These are phyloP conservation scores for Bidens hawaiensis DNA, from an alignment of 140 eudicot genomes.

Conservation along the genomic window DNA sequence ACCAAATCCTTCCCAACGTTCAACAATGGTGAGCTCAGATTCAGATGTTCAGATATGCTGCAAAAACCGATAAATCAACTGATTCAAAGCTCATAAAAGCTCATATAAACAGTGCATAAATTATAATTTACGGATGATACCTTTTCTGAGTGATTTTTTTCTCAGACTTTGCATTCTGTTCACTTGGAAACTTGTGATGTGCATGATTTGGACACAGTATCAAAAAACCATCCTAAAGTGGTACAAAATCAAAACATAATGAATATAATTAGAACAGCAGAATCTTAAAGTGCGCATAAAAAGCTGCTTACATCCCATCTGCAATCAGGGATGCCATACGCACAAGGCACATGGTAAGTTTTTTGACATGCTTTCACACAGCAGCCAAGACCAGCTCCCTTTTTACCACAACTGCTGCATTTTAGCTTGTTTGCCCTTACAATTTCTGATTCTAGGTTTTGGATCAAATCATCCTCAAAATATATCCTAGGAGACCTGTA, in stretches of 20 bases:
- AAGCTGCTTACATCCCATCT: conserved; percentile 78
- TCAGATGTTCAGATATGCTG: conserved; percentile 23
- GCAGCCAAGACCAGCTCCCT: conserved; percentile 94
- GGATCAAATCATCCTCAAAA: conserved; percentile 37
- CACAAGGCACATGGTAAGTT: conserved; percentile 86
- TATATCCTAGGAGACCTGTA: conserved; percentile 73
- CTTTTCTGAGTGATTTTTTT: conserved; percentile 21
- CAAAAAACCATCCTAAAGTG: conserved; percentile 45
- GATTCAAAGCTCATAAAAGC: background rate
- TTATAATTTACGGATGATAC: background rate
- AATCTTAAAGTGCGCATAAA: background rate
- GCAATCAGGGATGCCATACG: conserved; percentile 46
- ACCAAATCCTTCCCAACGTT: conserved; percentile 47
- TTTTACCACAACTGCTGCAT: conserved; percentile 63
- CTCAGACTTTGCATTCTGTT: conserved; percentile 32
- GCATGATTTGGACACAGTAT: conserved; percentile 69
- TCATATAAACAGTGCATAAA: background rate
- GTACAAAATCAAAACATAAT: background rate
- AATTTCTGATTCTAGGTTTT: conserved; percentile 64
- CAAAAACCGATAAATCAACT: conserved; percentile 1
- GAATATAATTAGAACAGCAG: background rate
- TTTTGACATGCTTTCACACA: conserved; percentile 49
- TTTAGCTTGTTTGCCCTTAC: conserved; percentile 70
- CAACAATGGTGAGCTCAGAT: conserved; percentile 30
- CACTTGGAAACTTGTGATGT: conserved; percentile 57